These are phyloP conservation scores for Barnettozyma sucrosica DNA, from an alignment of 805 yeast species.

Conservation along the genomic window DNA sequence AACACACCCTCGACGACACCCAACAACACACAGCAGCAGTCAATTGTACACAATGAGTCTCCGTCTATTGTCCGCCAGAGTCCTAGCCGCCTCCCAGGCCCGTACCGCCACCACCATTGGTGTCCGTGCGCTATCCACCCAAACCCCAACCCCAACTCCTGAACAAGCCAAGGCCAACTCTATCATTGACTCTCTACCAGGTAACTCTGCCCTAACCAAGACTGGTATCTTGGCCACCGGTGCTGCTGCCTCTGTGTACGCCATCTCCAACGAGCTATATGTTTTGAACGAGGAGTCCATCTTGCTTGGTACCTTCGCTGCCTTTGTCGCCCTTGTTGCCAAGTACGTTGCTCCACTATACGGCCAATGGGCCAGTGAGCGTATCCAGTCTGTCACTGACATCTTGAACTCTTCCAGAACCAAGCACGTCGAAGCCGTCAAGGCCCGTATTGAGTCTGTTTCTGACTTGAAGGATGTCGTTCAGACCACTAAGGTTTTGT, in stretches of 20 bases:
- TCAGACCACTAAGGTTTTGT: conserved; percentile 82
- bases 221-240: conserved; percentile 94
- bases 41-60: conserved; percentile 8
- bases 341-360: conserved; percentile 92
- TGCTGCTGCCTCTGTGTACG: conserved; percentile 91
- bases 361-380: conserved; percentile 88
- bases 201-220: conserved; percentile 80
- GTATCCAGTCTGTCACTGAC: conserved; percentile 73
- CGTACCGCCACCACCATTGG: conserved; percentile 40
- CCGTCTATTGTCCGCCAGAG: conserved; percentile 9
- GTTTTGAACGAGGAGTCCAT: conserved; percentile 93
- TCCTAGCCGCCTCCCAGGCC: conserved; percentile 6
- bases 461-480: conserved; percentile 89
- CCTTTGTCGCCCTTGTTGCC: conserved; percentile 68
- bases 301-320: conserved; percentile 72
- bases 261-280: conserved; percentile 88
- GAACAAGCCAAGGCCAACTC: conserved; percentile 94
- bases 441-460: conserved; percentile 85
- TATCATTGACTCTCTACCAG: conserved; percentile 89
- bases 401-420: conserved; percentile 83
- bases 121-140: conserved; percentile 60
- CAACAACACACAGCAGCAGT: neutral
- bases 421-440: conserved; percentile 88
- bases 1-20: conserved; percentile 3
- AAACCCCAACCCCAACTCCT: conserved; percentile 35